Evolutionary conservation across 768 basidiomycete species (phyloP), one percentile per base, ranked within the genome.

Genomic region (Lentinula sp.): DNA sequence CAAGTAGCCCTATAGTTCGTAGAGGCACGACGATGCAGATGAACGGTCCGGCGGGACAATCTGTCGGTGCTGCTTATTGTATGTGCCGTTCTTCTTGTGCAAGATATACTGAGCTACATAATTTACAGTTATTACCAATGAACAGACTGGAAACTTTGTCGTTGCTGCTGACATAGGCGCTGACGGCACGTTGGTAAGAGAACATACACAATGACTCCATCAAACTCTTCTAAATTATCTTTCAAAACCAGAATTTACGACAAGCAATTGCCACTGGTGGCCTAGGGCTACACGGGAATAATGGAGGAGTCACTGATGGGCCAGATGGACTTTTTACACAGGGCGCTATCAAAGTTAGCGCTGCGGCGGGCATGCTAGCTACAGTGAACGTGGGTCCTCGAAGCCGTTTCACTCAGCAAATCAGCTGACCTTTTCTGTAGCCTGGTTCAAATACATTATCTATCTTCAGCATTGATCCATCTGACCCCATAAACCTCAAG

Each of bases 361-460:
- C 34, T 8, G 32, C 40, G 37, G 61, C 60, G 32, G 62, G 63
- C 16, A 42, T 64, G 32, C 63, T 70, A 16, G 65, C 62, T 31
- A 66, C 67, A 9, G 65, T 71, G 18, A 70, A 70, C 51, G 65
- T 70, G 23, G 7, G 62, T 61, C 21, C 37, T 34, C 50, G 18
- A 1, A 23, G 7, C 45, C 39, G 28, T 31, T 34, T 21, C 16
- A 23, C 9, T 48, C 15, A 59, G 37, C 11, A 23, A 59, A n/a
- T 35, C 21, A 21, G 34, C 35, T 42, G n/a, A 43, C 10, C 18
- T 23, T 45, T 48, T 32, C 9, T 15, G n/a, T 59, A 75, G 76
- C 62, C 76, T 9, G 77, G 77, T 28, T 77, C 76, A 1, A 74
- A 75, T 67, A 76, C 74, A 8, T 64, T 75, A 21, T 65, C 74